Evolutionary conservation across 2,329 filamentous ascomycete species (phyloP), one percentile per base, ranked within the genome.

Genomic region (Penicillium sp.): DNA sequence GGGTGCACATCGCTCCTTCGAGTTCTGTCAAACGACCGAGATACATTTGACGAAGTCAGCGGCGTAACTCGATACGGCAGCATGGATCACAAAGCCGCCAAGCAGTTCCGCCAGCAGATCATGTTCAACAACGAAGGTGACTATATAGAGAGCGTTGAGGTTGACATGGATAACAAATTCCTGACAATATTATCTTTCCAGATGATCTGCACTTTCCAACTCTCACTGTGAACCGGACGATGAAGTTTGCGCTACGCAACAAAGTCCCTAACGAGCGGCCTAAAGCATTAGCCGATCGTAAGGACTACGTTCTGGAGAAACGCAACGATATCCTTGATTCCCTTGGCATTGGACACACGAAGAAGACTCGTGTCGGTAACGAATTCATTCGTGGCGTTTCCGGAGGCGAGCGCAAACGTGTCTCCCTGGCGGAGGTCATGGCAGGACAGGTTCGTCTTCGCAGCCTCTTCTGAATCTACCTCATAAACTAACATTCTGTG

Each of bases 181-280:
- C 53, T 27, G 13, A 3, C 9, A 24, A 40, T 13, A 10, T 4
- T 27, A n/a, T 27, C 3, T 22, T 19, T 2, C 4, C 22, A 69
- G 85, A 88, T 19, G 89, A 91, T 69, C 79, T 88, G 22, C 89
- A 92, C 68, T 92, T 91, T 62, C 87, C 90, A 0, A 87, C 89
- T 4, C 77, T 93, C 19, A 91, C 87, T 0, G 88, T 92, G 4
- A 87, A 89, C 1, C 83, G 90, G 58, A 92, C 90, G 0, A 81
- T 93, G 16, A 83, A 86, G 57, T 92, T 92, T 66, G 90, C 90
- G 0, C 81, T 89, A 1, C 82, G 85, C 36, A 86, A 73, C 54
- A 75, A 75, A 27, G 50, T 74, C 2, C 73, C 73, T 1, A 60
- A 64, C 6, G 68, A 72, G 50, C 66, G 72, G 2, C 67, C 69